These are phyloP conservation scores for Pichia phayaonensis DNA, from an alignment of 805 yeast species.

Conservation along the genomic window DNA sequence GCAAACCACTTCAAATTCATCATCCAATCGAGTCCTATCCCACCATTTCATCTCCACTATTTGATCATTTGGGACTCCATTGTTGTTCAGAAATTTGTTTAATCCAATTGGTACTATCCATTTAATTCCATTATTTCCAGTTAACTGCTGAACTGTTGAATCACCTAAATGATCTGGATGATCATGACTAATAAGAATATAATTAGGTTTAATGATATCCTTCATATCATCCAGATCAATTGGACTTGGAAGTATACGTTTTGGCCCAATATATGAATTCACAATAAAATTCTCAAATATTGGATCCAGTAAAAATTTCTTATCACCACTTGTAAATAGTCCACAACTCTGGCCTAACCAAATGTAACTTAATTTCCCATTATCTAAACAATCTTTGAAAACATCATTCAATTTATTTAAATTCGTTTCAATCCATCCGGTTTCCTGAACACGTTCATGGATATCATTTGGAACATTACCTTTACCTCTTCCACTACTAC, in stretches of 20 bases:
- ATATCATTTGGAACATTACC: slow-evolving; percentile 49
- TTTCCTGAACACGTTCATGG: slow-evolving; percentile 40
- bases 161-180: slow-evolving; percentile 92
- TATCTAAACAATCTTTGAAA: slow-evolving; percentile 5
- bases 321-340: slow-evolving; percentile 39
- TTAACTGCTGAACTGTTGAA: slow-evolving; percentile 45
- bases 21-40: slow-evolving; percentile 46
- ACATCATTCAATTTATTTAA: not conserved
- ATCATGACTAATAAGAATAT: slow-evolving; percentile 80
- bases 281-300: slow-evolving; percentile 62
- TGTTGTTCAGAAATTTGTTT: slow-evolving; percentile 45
- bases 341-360: slow-evolving; percentile 96
- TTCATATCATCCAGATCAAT: slow-evolving; percentile 48
- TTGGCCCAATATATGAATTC: slow-evolving; percentile 65
- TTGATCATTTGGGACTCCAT: slow-evolving; percentile 44
- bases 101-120: slow-evolving; percentile 92
- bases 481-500: slow-evolving; percentile 42
- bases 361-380: slow-evolving; percentile 55
- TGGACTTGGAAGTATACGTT: slow-evolving; percentile 75
- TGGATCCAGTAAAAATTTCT: slow-evolving; percentile 78
- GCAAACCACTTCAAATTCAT: slow-evolving; percentile 71
- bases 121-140: slow-evolving; percentile 39
- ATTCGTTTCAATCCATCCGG: slow-evolving; percentile 54
- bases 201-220: slow-evolving; percentile 47
- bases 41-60: slow-evolving; percentile 88